Evolutionary conservation across 2,329 filamentous ascomycete species (phyloP).

Genomic region (Diplodia seriata): DNA sequence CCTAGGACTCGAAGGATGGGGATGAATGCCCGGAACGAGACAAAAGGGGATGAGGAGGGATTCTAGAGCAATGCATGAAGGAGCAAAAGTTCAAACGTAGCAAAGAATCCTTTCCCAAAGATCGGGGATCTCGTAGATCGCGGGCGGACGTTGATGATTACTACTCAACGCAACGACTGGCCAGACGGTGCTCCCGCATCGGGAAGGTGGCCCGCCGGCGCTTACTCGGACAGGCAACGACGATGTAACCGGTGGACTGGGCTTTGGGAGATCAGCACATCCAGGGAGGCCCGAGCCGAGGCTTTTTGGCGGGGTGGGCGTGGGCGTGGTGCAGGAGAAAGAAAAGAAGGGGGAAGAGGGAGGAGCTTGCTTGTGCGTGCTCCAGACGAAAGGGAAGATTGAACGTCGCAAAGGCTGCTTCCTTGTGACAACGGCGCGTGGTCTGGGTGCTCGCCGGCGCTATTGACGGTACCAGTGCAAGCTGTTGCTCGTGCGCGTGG

Average conservation of each 20-base stretch:
- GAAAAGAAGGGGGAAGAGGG: not conserved
- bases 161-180: not conserved
- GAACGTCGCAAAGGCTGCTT: conserved; percentile 8
- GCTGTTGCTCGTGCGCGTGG: too few relatives aligned
- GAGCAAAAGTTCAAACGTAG: conserved; percentile 1
- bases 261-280: not conserved
- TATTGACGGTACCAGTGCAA: not conserved
- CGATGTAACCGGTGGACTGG: too few relatives aligned
- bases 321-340: not conserved
- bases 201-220: not conserved
- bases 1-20: too few relatives aligned
- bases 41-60: too few relatives aligned
- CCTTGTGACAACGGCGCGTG: not conserved
- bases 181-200: not conserved
- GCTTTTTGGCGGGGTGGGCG: not conserved
- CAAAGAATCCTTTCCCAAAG: conserved; percentile 1
- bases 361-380: not conserved
- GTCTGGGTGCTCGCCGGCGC: not conserved
- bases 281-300: conserved; percentile 1
- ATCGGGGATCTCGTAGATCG: too few relatives aligned
- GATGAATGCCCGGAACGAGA: too few relatives aligned
- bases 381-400: not conserved
- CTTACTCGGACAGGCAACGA: not conserved
- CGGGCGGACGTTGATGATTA: not conserved
- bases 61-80: too few relatives aligned